A percentile compares a stretch with the other conserved stretches of the same genome.
These are phyloP conservation scores for Trypanosoma boissoni DNA, from an alignment of 208 protist species.

Conservation along the genomic window DNA sequence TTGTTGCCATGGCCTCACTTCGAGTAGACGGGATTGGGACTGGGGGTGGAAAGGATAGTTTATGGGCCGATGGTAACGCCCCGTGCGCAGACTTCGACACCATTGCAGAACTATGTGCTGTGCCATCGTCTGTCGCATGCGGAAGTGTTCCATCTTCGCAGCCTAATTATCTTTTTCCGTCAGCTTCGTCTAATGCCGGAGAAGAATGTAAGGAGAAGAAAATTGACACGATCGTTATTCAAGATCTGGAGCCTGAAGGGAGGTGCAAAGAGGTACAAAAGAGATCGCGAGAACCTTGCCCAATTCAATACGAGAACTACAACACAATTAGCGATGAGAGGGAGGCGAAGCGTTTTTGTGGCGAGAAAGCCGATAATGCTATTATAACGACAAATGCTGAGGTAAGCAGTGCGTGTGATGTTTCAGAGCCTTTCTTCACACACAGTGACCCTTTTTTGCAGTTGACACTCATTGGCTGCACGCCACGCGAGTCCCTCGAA, in stretches of 20 bases:
- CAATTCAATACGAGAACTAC: too few relatives aligned
- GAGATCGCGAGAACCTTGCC: too few relatives aligned
- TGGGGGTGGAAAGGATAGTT: too few relatives aligned
- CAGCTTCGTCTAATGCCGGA: too few relatives aligned
- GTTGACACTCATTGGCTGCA: conserved; percentile 56
- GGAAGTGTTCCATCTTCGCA: conserved; percentile 19
- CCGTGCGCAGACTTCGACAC: conserved; percentile 36
- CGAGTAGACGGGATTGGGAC: not conserved
- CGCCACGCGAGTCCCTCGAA: conserved; percentile 28
- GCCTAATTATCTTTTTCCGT: too few relatives aligned
- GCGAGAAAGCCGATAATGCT: not conserved
- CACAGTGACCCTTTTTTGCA: conserved; percentile 41
- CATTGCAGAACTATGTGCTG: conserved; percentile 29
- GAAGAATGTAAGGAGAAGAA: conserved; percentile 1
- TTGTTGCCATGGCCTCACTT: conserved; percentile 43
- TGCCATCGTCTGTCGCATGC: conserved; percentile 13
- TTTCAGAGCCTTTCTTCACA: conserved; percentile 20
- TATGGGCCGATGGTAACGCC: too few relatives aligned
- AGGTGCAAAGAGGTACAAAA: too few relatives aligned
- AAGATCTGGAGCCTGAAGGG: too few relatives aligned
- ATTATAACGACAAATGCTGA: too few relatives aligned
- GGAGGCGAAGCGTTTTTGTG: not conserved
- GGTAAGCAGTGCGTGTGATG: too few relatives aligned
- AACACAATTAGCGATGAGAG: too few relatives aligned
- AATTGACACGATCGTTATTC: too few relatives aligned